These are phyloP conservation scores for Brassica hybrid DNA, from an alignment of 441 rosid genomes.

Conservation along the genomic window DNA sequence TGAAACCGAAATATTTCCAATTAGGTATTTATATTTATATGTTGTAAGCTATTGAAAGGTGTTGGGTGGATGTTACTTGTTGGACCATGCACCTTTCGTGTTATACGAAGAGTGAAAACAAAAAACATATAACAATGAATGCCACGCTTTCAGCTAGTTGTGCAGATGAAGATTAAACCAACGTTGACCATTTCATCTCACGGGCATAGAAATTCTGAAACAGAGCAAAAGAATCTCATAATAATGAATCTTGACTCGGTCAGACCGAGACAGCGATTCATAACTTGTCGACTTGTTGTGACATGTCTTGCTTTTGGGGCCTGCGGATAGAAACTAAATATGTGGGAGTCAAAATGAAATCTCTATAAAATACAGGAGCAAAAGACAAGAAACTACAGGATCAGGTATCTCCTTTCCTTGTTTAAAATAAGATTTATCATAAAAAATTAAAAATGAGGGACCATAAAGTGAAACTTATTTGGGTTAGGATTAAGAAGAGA, in stretches of 20 bases:
- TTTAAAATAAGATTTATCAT: slow-evolving; percentile 8
- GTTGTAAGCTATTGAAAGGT: background rate
- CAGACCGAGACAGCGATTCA: background rate
- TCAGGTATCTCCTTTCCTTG: background rate
- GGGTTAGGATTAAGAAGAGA: slow-evolving; percentile 33
- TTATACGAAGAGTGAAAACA: background rate
- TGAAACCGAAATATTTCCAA: background rate
- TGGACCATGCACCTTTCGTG: slow-evolving; percentile 1
- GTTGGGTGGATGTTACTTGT: background rate
- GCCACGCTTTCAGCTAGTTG: background rate
- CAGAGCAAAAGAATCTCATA: slow-evolving; percentile 22
- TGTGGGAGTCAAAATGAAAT: background rate
- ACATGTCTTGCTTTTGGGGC: background rate
- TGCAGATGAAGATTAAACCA: background rate
- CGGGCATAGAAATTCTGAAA: slow-evolving; percentile 5
- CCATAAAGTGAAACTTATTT: slow-evolving; percentile 25
- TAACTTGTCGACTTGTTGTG: slow-evolving; percentile 4
- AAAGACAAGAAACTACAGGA: background rate
- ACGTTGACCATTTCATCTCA: slow-evolving; percentile 1
- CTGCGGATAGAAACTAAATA: background rate
- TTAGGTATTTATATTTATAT: background rate
- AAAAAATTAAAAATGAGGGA: background rate
- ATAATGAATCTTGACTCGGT: slow-evolving; percentile 18
- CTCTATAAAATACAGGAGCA: slow-evolving; percentile 9
- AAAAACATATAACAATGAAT: slow-evolving; percentile 1